phyloP scores from a whole-genome alignment of 2,329 filamentous ascomycete genomes.

The Cytospora chrysosperma region DNA sequence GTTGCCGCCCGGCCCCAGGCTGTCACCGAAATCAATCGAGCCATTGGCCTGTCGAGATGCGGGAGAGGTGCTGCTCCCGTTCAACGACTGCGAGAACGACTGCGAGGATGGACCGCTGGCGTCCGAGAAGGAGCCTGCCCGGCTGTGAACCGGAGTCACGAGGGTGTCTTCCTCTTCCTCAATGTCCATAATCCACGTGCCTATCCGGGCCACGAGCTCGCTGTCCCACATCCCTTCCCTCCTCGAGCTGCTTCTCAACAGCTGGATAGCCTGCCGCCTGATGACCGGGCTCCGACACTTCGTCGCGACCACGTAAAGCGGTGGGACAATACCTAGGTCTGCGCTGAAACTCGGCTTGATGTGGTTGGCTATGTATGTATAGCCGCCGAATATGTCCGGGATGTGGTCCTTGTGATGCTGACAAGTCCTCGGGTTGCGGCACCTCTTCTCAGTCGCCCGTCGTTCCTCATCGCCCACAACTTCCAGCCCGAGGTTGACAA shows the following conservation, averaged over 20 bases:
- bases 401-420: slow-evolving; percentile 39
- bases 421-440: slow-evolving; percentile 45
- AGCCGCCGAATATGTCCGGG: slow-evolving; percentile 40
- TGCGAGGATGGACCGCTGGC: slow-evolving; percentile 5
- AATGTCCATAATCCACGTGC: slow-evolving; percentile 53
- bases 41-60: slow-evolving; percentile 26
- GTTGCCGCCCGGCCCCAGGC: slow-evolving; percentile 44
- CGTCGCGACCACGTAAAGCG: slow-evolving; percentile 64
- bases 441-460: slow-evolving; percentile 46
- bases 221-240: slow-evolving; percentile 71
- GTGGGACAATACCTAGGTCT: slow-evolving; percentile 63
- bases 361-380: slow-evolving; percentile 46
- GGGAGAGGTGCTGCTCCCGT: slow-evolving; percentile 29
- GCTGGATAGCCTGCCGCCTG: slow-evolving; percentile 59
- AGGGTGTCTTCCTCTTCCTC: slow-evolving; percentile 48
- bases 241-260: slow-evolving; percentile 59
- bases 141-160: slow-evolving; percentile 32
- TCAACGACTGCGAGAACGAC: slow-evolving; percentile 11
- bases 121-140: slow-evolving; percentile 21
- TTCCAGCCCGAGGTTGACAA: slow-evolving; percentile 58
- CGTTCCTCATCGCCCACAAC: slow-evolving; percentile 59
- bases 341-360: slow-evolving; percentile 64
- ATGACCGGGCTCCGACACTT: slow-evolving; percentile 60
- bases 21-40: slow-evolving; percentile 37
- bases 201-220: slow-evolving; percentile 55